Evolutionary conservation across 2,329 filamentous ascomycete species (phyloP).

Genomic region (Lizonia empirigonia): DNA sequence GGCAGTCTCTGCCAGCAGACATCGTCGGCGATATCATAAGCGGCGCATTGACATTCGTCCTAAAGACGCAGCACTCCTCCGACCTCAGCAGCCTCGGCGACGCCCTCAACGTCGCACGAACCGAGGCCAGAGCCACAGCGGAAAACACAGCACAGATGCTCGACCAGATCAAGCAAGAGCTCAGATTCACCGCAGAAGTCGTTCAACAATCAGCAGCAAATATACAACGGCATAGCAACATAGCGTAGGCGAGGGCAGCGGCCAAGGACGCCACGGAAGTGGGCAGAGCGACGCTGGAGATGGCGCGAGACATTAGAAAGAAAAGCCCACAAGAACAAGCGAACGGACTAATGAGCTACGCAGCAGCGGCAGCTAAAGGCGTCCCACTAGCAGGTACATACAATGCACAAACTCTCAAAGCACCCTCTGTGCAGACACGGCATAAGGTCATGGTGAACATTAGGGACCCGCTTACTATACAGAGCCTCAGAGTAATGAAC

Average conservation of each 20-base stretch:
- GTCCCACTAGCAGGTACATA: conserved; percentile 17
- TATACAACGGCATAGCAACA: too few species aligned
- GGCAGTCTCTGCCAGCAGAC: too few species aligned
- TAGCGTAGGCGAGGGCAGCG: too few species aligned
- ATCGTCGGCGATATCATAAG: too few species aligned
- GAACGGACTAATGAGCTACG: background rate
- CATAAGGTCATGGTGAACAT: conserved; percentile 26
- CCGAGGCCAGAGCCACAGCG: background rate
- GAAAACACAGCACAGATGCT: too few species aligned
- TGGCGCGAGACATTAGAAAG: background rate
- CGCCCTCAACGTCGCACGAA: background rate
- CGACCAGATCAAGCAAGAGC: too few species aligned
- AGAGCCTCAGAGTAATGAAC: conserved; percentile 23
- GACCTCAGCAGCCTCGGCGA: background rate
- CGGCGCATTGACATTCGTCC: too few species aligned
- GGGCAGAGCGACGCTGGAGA: too few species aligned
- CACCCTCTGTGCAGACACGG: conserved; percentile 16
- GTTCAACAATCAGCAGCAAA: too few species aligned
- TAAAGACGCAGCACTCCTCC: too few species aligned
- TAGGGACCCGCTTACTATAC: conserved; percentile 19
- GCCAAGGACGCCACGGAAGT: too few species aligned
- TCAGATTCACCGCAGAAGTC: too few species aligned
- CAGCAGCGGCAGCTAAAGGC: background rate
- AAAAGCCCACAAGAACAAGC: background rate
- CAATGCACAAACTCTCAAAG: conserved; percentile 24